Percentiles rank a stretch among this genome's conserved stretches.
phyloP scores from a whole-genome alignment of 805 yeast genomes.

The Candida dendrica region DNA sequence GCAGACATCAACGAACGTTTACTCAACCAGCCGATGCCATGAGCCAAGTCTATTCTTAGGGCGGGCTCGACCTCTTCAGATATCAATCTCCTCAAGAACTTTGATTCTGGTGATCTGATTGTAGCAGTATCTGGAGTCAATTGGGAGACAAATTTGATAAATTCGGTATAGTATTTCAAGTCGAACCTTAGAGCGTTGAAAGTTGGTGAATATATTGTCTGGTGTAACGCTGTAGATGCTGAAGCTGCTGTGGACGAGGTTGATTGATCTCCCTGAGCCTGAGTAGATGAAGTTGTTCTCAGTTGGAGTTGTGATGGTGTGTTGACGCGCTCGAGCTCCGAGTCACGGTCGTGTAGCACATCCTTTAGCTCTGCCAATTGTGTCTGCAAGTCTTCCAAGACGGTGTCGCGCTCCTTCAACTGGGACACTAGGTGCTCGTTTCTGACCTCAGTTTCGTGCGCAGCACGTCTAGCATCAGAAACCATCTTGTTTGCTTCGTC shows the following conservation, averaged over 20 bases:
- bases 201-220: slow-evolving; percentile 32
- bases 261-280: no score
- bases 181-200: slow-evolving; percentile 36
- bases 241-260: slow-evolving; percentile 14
- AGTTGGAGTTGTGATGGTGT: slow-evolving; percentile 13
- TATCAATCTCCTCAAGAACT: slow-evolving; percentile 58
- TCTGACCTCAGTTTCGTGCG: slow-evolving; percentile 50
- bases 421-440: slow-evolving; percentile 46
- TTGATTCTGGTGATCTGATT: slow-evolving; percentile 32
- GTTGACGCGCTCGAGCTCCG: slow-evolving; percentile 4
- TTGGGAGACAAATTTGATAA: slow-evolving; percentile 25
- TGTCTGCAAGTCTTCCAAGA: slow-evolving; percentile 55
- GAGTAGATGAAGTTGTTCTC: slow-evolving; percentile 6
- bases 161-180: slow-evolving; percentile 29
- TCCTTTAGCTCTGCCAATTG: slow-evolving; percentile 64
- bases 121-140: slow-evolving; percentile 25
- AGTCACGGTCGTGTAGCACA: slow-evolving; percentile 45
- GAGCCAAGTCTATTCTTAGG: slow-evolving; percentile 54
- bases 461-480: slow-evolving; percentile 64
- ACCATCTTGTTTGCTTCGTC: slow-evolving; percentile 86
- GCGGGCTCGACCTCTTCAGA: slow-evolving; percentile 77
- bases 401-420: slow-evolving; percentile 61
- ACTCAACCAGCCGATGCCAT: slow-evolving; percentile 56
- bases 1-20: slow-evolving; percentile 55
- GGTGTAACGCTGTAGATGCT: slow-evolving; percentile 5